These are phyloP conservation scores for Pythium utonaiense DNA, from an alignment of 352 stramenopile species.

Conservation along the genomic window DNA sequence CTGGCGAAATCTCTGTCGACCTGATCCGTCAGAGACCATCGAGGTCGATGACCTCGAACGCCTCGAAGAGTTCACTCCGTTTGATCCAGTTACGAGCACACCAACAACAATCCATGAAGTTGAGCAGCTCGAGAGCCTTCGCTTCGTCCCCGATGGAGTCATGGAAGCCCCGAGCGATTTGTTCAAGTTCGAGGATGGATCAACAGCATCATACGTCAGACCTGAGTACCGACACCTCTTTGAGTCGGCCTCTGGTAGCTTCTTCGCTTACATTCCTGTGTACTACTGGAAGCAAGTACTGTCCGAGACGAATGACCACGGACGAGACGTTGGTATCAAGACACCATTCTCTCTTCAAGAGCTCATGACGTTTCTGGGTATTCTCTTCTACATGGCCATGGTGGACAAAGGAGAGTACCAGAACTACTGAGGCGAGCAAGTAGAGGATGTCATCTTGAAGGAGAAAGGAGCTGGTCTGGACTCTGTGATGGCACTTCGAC, in stretches of 20 bases:
- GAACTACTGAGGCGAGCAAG: constrained; percentile 31
- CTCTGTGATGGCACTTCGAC: constrained; percentile 14
- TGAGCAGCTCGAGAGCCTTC: background rate
- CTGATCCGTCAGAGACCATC: background rate
- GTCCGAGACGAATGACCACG: constrained; percentile 21
- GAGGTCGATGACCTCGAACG: background rate
- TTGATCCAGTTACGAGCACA: too few species aligned
- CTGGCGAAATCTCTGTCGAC: too few species aligned
- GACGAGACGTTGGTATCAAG: background rate
- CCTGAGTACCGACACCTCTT: constrained; percentile 17
- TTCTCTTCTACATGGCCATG: constrained; percentile 28
- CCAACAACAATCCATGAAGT: background rate
- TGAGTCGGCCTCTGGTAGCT: constrained; percentile 22
- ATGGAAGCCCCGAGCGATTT: background rate
- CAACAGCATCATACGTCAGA: constrained; percentile 3
- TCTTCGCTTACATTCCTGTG: constrained; percentile 28
- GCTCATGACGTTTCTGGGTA: constrained; percentile 31
- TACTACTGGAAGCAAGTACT: constrained; percentile 29
- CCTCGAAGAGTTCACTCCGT: background rate
- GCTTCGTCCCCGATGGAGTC: background rate
- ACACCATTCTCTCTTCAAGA: constrained; percentile 21
- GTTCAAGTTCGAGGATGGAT: background rate
- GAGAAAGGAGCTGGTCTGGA: constrained; percentile 4
- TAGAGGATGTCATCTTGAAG: constrained; percentile 16
- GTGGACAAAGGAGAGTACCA: constrained; percentile 26